A percentile compares a stretch with the other conserved stretches of the same genome.
Conservation (phyloP, 225 moss, liverwort and hornwort species). For the Thuidium tamariscinum region DNA sequence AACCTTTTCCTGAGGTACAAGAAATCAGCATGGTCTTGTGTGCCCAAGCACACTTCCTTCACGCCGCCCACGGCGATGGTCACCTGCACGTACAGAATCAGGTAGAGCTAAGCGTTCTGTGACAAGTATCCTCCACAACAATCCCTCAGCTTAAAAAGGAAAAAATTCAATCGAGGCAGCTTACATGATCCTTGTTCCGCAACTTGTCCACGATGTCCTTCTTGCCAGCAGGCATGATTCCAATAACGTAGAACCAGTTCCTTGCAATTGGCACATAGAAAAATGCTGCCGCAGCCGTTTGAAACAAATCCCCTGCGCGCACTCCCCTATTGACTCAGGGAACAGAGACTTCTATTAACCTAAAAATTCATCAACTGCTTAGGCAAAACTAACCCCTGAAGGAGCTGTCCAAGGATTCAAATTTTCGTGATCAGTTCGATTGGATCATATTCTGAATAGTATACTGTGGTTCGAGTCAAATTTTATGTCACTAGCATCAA, state of each 20-base stretch:
- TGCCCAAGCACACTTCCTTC: constrained; percentile 77
- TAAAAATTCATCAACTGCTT: neutral
- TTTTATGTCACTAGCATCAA: neutral
- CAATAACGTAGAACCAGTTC: constrained; percentile 58
- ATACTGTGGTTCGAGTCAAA: neutral
- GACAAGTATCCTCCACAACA: neutral
- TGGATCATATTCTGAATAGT: neutral
- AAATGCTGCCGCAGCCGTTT: constrained; percentile 64
- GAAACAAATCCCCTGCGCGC: constrained; percentile 70
- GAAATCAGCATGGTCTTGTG: constrained; percentile 48
- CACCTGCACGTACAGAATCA: constrained; percentile 32
- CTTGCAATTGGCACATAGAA: constrained; percentile 50
- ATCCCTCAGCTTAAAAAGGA: neutral
- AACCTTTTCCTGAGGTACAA: constrained; percentile 41
- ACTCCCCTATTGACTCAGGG: neutral
- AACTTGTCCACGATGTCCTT: constrained; percentile 42
- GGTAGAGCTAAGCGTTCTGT: neutral
- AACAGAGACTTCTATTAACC: neutral
- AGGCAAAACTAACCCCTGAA: neutral
- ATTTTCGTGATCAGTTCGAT: neutral
- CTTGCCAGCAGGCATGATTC: constrained; percentile 60
- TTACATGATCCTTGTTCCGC: constrained; percentile 67
- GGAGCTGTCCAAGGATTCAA: neutral
- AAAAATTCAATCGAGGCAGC: neutral
- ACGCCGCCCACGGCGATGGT: constrained; percentile 83